Conservation (phyloP, 192 early-diverging fungal genomes). For the Backusella circina region DNA sequence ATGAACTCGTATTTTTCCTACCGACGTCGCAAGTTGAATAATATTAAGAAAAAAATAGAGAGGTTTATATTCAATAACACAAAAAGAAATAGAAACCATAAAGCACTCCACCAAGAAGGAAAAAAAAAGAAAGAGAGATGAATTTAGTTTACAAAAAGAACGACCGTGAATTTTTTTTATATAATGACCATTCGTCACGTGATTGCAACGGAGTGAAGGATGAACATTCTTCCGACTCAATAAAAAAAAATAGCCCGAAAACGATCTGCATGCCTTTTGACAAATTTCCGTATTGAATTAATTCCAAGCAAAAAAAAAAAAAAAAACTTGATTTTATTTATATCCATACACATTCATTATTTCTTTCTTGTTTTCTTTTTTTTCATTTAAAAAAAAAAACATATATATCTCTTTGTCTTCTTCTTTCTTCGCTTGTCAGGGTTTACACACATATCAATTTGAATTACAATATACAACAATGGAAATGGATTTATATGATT, state of each 20-base stretch:
- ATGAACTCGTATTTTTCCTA: too few species aligned
- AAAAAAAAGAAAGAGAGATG: not conserved
- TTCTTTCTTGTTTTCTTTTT: not conserved
- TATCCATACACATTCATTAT: not conserved
- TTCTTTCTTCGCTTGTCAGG: not conserved
- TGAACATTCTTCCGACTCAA: not conserved
- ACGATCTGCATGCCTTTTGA: not conserved
- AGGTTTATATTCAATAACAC: not conserved
- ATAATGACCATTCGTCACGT: not conserved
- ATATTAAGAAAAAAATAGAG: not conserved
- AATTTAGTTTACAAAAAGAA: not conserved
- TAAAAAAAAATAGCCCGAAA: not conserved
- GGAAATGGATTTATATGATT: not conserved
- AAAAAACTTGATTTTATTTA: not conserved
- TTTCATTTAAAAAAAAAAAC: too few species aligned
- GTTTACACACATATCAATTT: not conserved
- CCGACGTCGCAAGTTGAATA: not conserved
- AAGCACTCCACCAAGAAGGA: not conserved
- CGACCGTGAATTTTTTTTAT: not conserved
- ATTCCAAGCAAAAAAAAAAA: not conserved
- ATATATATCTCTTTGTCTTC: not conserved
- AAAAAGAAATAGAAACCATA: not conserved
- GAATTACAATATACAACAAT: not conserved
- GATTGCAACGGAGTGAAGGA: not conserved
- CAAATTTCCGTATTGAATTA: not conserved